Conservation (phyloP, 1,284 basidiomycete species). For the Austropuccinia psidii region DNA sequence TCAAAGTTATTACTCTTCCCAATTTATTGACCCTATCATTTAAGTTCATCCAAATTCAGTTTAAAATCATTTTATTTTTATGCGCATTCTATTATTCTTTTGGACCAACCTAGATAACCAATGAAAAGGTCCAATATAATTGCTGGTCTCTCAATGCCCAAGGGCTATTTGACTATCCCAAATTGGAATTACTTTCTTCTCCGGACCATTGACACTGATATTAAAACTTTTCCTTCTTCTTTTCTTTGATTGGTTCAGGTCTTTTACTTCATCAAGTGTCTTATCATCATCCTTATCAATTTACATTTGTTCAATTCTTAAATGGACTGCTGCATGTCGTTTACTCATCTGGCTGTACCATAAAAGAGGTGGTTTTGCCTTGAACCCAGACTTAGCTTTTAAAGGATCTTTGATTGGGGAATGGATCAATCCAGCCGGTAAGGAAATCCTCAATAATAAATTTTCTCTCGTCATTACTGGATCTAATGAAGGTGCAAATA, state of each 20-base stretch:
- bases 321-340: background rate
- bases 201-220: constrained; percentile 23
- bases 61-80: too few relatives aligned
- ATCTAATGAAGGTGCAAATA: constrained; percentile 58
- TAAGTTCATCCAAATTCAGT: too few relatives aligned
- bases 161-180: constrained; percentile 26
- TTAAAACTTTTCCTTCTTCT: constrained; percentile 7
- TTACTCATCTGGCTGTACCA: constrained; percentile 52
- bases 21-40: too few relatives aligned
- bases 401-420: constrained; percentile 68
- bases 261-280: too few relatives aligned
- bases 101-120: constrained; percentile 25
- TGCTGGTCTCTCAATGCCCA: constrained; percentile 14
- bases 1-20: too few relatives aligned
- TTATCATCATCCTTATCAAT: background rate
- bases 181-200: constrained; percentile 31
- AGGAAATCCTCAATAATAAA: constrained; percentile 63
- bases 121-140: constrained; percentile 13
- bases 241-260: too few relatives aligned
- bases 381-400: constrained; percentile 60
- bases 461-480: constrained; percentile 51
- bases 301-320: constrained; percentile 15
- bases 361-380: constrained; percentile 58
- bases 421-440: constrained; percentile 75
- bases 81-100: too few relatives aligned